Evolutionary conservation across 805 yeast species (phyloP), one percentile per base, ranked within the genome.

Genomic region (Spathaspora hagerdaliae): DNA sequence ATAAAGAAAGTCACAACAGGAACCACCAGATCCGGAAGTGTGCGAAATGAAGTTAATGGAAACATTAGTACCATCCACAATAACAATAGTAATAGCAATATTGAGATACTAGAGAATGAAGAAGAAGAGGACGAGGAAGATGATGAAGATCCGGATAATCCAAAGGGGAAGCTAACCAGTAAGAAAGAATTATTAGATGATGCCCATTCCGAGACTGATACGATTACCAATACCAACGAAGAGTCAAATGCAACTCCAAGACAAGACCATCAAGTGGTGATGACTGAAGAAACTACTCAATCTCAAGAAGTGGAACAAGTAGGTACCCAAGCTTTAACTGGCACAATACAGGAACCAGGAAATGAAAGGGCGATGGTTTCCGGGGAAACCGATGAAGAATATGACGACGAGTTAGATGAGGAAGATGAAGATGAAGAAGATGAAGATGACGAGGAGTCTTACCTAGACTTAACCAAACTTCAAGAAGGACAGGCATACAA

Each of bases 401-500:
- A 38, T 10, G 46, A 38, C 31, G 49, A 38, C n/a, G 42, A 43
- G 27, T 38, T 39, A n/a, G 44, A 36, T 10, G 40, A 41, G 11
- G 45, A 38, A 14, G 42, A 38, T 14, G 43, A 40, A 14, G 50
- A 47, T 7, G 50, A 46, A 5, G 37, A 29, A 7, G 52, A 44
- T 27, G 51, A 42, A n/a, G 43, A 40, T n/a, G 54, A 53, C 42
- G 49, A 52, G 26, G 52, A 51, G 10, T 49, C 47, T 5, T 56
- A 50, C 44, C 47, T 53, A 12, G 59, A 54, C 45, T 45, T 54
- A 19, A 43, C 43, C 15, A 74, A 73, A 56, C 67, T 86, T 43
- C 91, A 85, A 63, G 82, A 82, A 19, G 91, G 84, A 37, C 95
- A 87, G 63, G 77, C 78, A 6, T 81, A 75, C 56, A 78, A 87